Base-by-base conservation (phyloP, 768 basidiomycete genomes). In the Grammothele lineata region DNA sequence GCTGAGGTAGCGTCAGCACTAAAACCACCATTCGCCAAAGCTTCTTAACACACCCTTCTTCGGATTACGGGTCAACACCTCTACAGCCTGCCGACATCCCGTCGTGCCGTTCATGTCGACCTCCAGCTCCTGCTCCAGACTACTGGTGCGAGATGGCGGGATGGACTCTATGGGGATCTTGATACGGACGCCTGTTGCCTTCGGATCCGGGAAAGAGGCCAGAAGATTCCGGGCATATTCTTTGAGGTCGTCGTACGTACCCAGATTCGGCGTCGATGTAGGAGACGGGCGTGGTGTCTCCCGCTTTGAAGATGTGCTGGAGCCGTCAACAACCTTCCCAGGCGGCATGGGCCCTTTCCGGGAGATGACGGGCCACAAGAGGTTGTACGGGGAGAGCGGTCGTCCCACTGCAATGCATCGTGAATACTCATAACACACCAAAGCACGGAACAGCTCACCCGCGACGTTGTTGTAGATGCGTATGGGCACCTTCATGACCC, bases 401-500 rank as follows among this genome's bases (percentile, higher is more conserved):
- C 75, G 70, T 10, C 77, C 77, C 1, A 76, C 74, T 74, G 56
- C 7, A 9, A 37, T 12, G n/a, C n/a, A 30, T 7, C 27, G 14
- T 30, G 7, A 14, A 30, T 7, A 14, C 27, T 7, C 8, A 14
- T 7, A 7, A 7, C 27, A 14, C 27, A 14, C 27, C 8, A 30
- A 14, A n/a, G 27, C 17, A 5, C 37, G 32, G 33, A 19, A 24
- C 23, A 12, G 62, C 82, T 40, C 55, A 92, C 93, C 80, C 37
- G 79, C 70, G 47, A 96, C 88, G 54, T 93, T 73, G 48, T 91
- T 93, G 67, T 96, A 97, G 5, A 98, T 73, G 19, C 92, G 71
- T 37, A 99, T 85, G 0, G 95, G 95, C 1, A 98, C 86, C 41
- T 87, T 88, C 85, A 95, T 90, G 3, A 93, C 78, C 26, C 82